Conservation (phyloP, 345 rosid species). For the Euphorbia pulcherrima region DNA sequence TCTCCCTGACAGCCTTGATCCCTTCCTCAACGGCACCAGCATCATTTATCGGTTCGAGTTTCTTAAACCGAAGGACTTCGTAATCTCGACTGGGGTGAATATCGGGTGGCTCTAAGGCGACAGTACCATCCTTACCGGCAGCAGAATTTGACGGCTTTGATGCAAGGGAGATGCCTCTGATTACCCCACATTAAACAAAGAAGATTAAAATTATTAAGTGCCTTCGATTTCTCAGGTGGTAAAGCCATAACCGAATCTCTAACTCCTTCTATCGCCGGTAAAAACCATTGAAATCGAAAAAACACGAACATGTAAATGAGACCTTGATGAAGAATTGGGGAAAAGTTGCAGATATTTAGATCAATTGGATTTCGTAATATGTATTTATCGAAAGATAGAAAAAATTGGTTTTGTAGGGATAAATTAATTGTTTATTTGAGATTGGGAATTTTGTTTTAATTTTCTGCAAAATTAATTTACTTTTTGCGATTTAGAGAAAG, state of each 20-base stretch:
- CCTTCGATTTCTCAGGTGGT: constrained; percentile 25
- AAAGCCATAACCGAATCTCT: constrained; percentile 14
- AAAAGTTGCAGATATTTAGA: too few relatives aligned
- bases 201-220: constrained; percentile 28
- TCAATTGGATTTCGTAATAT: too few relatives aligned
- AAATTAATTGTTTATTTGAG: too few relatives aligned
- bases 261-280: constrained; percentile 13
- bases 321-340: too few relatives aligned
- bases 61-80: constrained; percentile 11
- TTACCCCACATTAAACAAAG: constrained; percentile 30
- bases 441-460: too few relatives aligned
- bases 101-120: constrained; percentile 23
- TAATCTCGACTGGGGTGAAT: constrained; percentile 19
- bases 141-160: background rate
- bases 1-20: constrained; percentile 48
- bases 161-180: constrained; percentile 24
- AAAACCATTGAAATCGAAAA: constrained; percentile 14
- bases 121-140: too few relatives aligned
- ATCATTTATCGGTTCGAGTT: constrained; percentile 6
- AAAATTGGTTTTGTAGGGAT: too few relatives aligned
- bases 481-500: too few relatives aligned
- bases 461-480: too few relatives aligned
- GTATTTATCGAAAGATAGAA: too few relatives aligned
- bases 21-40: constrained; percentile 44
- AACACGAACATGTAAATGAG: background rate